These are phyloP conservation scores for Elymus sibiricus DNA, from an alignment of 176 grass and related monocot species.

Conservation along the genomic window DNA sequence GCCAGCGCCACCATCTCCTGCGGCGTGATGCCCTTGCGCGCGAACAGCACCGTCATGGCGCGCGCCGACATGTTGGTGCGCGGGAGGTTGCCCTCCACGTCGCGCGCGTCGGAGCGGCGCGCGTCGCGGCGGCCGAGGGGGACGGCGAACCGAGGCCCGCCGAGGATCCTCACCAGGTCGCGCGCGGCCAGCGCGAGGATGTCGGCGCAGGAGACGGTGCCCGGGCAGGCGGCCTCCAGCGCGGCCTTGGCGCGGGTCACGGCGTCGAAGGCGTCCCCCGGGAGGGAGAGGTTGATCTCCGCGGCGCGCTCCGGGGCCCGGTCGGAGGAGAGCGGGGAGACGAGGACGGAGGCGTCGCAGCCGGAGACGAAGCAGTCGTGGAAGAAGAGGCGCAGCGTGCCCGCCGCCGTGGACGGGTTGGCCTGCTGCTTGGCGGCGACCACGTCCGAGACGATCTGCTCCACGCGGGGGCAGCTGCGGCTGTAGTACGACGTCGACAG, in stretches of 20 bases:
- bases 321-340: conserved; percentile 42
- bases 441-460: conserved; percentile 62
- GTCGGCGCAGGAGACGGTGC: conserved; percentile 83
- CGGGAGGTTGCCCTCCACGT: conserved; percentile 57
- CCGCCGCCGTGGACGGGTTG: conserved; percentile 74
- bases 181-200: conserved; percentile 64
- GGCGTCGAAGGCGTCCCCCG: conserved; percentile 84
- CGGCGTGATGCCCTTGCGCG: conserved; percentile 43
- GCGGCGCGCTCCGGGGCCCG: conserved; percentile 47
- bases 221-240: conserved; percentile 61
- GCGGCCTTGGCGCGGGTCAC: conserved; percentile 66
- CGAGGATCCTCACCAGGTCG: conserved; percentile 59
- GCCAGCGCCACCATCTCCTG: conserved; percentile 89
- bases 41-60: conserved; percentile 57
- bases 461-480: conserved; percentile 57
- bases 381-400: conserved; percentile 93
- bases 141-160: conserved; percentile 64
- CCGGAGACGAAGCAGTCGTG: conserved; percentile 93
- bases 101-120: conserved; percentile 32
- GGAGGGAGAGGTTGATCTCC: conserved; percentile 89
- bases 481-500: conserved; percentile 65
- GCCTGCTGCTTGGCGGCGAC: conserved; percentile 70
- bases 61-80: conserved; percentile 76
- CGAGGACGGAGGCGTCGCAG: conserved; percentile 83
- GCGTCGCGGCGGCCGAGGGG: conserved; percentile 68